These are phyloP conservation scores for Penicillium arizonense DNA, from an alignment of 495 filamentous ascomycete species.

Conservation along the genomic window DNA sequence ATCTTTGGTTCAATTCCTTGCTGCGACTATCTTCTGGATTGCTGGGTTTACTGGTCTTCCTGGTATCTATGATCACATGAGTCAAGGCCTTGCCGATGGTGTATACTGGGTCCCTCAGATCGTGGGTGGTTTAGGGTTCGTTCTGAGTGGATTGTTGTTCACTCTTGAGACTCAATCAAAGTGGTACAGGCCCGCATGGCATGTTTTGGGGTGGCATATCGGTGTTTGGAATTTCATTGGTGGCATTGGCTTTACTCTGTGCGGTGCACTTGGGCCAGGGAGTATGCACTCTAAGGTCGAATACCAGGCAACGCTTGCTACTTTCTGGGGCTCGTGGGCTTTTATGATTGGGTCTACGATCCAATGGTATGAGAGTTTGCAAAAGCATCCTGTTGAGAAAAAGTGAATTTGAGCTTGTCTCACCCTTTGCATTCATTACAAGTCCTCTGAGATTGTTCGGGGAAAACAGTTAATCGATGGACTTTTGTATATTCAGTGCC, in stretches of 20 bases:
- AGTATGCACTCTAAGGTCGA: slow-evolving; percentile 43
- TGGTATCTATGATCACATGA: slow-evolving; percentile 50
- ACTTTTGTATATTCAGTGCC: too few species aligned
- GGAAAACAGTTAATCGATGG: too few species aligned
- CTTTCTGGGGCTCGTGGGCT: slow-evolving; percentile 69
- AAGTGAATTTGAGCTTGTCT: background rate
- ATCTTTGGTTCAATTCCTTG: slow-evolving; percentile 57
- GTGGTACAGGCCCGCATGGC: slow-evolving; percentile 61
- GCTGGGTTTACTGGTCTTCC: slow-evolving; percentile 65
- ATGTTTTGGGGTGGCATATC: slow-evolving; percentile 61
- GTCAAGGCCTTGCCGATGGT: slow-evolving; percentile 48
- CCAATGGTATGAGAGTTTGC: slow-evolving; percentile 65
- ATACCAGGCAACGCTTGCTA: slow-evolving; percentile 57
- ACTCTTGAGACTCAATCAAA: slow-evolving; percentile 68
- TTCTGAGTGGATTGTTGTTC: slow-evolving; percentile 56
- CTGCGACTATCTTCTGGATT: slow-evolving; percentile 65
- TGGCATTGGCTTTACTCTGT: slow-evolving; percentile 66
- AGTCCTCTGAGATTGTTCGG: too few species aligned
- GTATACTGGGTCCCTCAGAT: slow-evolving; percentile 70
- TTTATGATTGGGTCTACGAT: slow-evolving; percentile 64
- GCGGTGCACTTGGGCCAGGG: slow-evolving; percentile 62
- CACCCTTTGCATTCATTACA: background rate
- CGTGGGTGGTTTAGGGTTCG: slow-evolving; percentile 63
- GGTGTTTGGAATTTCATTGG: slow-evolving; percentile 59
- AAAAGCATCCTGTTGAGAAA: slow-evolving; percentile 57